phyloP scores from a whole-genome alignment of 495 filamentous ascomycete genomes.

The Penicillium parvum region DNA sequence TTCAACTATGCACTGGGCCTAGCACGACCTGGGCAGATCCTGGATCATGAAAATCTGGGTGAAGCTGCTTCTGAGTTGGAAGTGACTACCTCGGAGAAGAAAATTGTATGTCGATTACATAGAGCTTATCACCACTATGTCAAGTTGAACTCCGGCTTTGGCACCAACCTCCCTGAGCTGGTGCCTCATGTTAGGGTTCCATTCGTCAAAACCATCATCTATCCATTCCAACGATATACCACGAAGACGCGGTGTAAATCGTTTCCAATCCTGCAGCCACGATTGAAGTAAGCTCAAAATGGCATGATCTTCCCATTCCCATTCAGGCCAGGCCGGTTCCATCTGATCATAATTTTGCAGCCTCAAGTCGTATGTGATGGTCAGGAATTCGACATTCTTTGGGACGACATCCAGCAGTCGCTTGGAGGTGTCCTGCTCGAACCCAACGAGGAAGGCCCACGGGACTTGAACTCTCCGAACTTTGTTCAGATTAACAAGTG shows the following conservation, averaged over 20 bases:
- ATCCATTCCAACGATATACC: slow-evolving; percentile 9
- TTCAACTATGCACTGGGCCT: no score
- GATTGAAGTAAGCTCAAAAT: slow-evolving; percentile 5
- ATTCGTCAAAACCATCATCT: neutral
- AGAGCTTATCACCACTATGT: neutral
- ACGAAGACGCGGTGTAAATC: slow-evolving; percentile 10
- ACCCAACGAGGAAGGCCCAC: slow-evolving; percentile 12
- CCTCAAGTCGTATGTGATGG: slow-evolving; percentile 15
- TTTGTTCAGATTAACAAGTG: slow-evolving; percentile 6
- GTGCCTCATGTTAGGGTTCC: neutral
- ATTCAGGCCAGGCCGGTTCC: slow-evolving; percentile 3
- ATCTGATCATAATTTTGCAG: slow-evolving; percentile 1
- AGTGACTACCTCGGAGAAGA: no score
- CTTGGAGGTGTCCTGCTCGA: slow-evolving; percentile 7
- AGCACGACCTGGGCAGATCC: no score
- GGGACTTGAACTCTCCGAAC: slow-evolving; percentile 14
- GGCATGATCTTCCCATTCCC: slow-evolving; percentile 6
- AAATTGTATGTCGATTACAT: no score
- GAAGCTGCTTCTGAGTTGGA: no score
- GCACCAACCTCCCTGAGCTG: neutral
- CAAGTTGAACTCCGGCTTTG: neutral
- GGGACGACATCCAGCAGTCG: slow-evolving; percentile 13
- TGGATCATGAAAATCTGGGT: no score
- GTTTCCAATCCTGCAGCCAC: slow-evolving; percentile 15
- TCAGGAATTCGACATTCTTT: slow-evolving; percentile 8